Percentiles rank a stretch among this genome's conserved stretches.
Evolutionary conservation across 495 filamentous ascomycete genomes (phyloP).

Genomic region (Hamigera avellanea): DNA sequence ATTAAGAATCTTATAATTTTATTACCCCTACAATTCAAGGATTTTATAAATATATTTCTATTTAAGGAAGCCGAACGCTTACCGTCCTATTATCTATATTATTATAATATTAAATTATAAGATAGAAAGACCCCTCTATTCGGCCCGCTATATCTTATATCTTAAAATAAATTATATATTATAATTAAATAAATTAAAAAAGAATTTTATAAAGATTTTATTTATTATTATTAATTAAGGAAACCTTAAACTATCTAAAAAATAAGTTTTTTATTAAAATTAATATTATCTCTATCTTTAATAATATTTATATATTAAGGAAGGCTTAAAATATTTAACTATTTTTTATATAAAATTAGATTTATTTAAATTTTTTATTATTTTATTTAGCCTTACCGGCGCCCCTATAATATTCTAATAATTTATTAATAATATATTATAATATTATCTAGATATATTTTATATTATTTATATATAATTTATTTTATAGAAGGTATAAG

Average conservation of each 20-base stretch:
- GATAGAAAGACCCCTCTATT: neutral
- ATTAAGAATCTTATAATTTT: neutral
- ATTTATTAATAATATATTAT: conserved; percentile 18
- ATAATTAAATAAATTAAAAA: too few species aligned
- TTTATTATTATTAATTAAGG: conserved; percentile 32
- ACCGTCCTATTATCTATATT: neutral
- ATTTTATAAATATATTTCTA: too few species aligned
- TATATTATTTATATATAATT: too few species aligned
- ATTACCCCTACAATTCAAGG: too few species aligned
- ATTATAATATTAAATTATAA: neutral
- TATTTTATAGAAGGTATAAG: too few species aligned
- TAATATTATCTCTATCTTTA: conserved; percentile 17
- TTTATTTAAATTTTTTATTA: conserved; percentile 13
- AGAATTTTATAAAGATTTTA: too few species aligned
- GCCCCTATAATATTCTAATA: conserved; percentile 13
- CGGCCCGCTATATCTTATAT: too few species aligned
- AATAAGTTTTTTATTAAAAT: conserved; percentile 33
- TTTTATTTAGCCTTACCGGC: conserved; percentile 8
- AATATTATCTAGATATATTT: conserved; percentile 15
- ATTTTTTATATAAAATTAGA: conserved; percentile 19
- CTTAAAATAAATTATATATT: too few species aligned
- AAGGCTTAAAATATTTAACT: conserved; percentile 20
- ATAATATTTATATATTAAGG: conserved; percentile 8
- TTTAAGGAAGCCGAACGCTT: neutral
- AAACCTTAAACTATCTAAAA: conserved; percentile 21